Percentiles rank a stretch among this genome's conserved stretches.
Conservation (phyloP, 768 basidiomycete genomes). For the Mycena vulgaris region DNA sequence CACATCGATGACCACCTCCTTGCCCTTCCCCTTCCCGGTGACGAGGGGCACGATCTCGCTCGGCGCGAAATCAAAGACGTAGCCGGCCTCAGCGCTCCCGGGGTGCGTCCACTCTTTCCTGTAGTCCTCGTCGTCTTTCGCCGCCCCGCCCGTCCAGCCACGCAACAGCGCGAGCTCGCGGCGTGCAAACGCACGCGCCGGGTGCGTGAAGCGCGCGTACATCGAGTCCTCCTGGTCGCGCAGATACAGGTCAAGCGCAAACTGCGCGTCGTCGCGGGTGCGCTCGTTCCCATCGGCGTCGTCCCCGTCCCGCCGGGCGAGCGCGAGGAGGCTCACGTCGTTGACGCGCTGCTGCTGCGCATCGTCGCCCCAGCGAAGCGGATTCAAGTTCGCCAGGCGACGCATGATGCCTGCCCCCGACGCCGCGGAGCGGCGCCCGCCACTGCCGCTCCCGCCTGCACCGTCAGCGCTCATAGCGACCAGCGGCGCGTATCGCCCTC, state of each 20-base stretch:
- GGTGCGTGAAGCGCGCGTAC: constrained; percentile 16
- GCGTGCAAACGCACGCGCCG: constrained; percentile 41
- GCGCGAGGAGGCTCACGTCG: constrained; percentile 30
- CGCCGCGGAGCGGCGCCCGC: neutral
- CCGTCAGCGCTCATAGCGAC: constrained; percentile 14
- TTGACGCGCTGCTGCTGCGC: constrained; percentile 4
- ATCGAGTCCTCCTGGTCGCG: constrained; percentile 27
- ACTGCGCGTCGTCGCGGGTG: constrained; percentile 33
- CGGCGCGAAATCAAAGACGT: constrained; percentile 77
- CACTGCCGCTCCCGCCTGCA: neutral
- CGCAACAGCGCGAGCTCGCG: constrained; percentile 34
- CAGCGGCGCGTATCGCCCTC: constrained; percentile 24
- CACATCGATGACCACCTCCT: constrained; percentile 55
- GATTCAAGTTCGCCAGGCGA: constrained; percentile 22
- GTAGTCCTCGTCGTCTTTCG: constrained; percentile 59
- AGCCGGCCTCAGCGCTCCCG: constrained; percentile 68
- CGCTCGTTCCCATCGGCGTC: constrained; percentile 8
- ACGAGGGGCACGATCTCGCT: constrained; percentile 47
- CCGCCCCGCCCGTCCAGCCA: constrained; percentile 14
- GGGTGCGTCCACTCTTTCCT: constrained; percentile 78
- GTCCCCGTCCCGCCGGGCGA: neutral
- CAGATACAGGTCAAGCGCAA: constrained; percentile 38
- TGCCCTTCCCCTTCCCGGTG: constrained; percentile 27
- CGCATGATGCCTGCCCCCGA: constrained; percentile 13
- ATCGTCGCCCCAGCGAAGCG: constrained; percentile 28